Base-by-base conservation (phyloP, 371 early-diverging fungal species). In the Mucor lusitanicus region DNA sequence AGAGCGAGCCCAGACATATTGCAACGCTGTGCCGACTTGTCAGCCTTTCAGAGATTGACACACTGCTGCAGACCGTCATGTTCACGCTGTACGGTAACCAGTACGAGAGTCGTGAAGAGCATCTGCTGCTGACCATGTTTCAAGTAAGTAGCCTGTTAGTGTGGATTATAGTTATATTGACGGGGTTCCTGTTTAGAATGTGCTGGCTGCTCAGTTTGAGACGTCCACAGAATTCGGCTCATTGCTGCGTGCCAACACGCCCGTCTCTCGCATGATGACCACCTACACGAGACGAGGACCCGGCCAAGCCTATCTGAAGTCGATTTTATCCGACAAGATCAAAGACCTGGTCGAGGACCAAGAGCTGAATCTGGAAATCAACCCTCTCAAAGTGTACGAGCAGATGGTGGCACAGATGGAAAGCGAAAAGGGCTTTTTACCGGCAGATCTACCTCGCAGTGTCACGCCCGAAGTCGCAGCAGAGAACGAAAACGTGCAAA, bases 201-300 rank as follows among this genome's bases (percentile, higher is more conserved):
- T 95, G 19, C 74, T 97, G 63, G 90, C 95, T 12, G 92, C 93
- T 15, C 95, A 97, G 71, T 96, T 97, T 74, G 96, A 95, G 68
- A 87, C 90, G 17, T 88, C 95, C 0, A 91, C 91, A 12, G 96
- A 96, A 72, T 96, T 95, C 60, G 91, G 91, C 39, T 91, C 90
- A 25, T 79, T 97, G 12, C 81, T 97, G 64, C 91, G 98, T 33
- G 96, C 97, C 58, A 97, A 97, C 80, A 96, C 96, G 15, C 96
- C 98, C 3, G 95, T 96, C 6, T 96, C 96, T 9, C 90, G 97
- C 21, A 95, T 97, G 95, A 95, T 97, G 95, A 97, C 95, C 37
- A 95, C 97, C 0, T 97, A 97, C 72, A 96, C 97, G 0, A 81
- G 96, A 54, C 90, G 98, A 56, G 95, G 96, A 1, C 95, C 95